Base-by-base conservation (phyloP, 768 basidiomycete species). In the Tylopilus rubrobrunneus region DNA sequence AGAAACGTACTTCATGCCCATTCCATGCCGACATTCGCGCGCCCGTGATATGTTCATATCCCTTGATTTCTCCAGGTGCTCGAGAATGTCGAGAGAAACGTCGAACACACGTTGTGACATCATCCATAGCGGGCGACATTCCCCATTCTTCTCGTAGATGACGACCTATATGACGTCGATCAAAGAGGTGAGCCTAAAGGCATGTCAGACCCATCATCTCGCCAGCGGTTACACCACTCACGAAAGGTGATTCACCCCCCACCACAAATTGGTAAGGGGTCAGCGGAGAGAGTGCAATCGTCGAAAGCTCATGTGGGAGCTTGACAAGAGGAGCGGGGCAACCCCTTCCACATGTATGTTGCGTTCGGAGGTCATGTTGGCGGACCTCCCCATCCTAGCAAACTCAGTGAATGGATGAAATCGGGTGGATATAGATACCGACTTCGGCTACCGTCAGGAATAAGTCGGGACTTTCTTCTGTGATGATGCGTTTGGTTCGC, bases 201-300 rank as follows among this genome's bases (percentile, higher is more conserved):
- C 12, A 31, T 7, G 48, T 56, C 28, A 53, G 37, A 7, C 23
- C 45, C 29, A 7, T 19, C 17, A 15, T 29, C 34, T 9, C 39
- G 29, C 5, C 44, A 29, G 21, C 21, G 27, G 21, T 11, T 7
- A 34, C 11, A 41, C 36, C 29, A 77, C 86, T 59, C 61, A 92
- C 92, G 65, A 82, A 86, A 42, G 84, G 81, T 0, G 87, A 83
- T 57, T 87, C 82, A 33, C 92, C 92, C 4, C 88, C 91, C 33
- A 93, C 90, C 19, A 93, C 84, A 57, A 94, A 85, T 52, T 91
- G 86, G 62, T 89, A 87, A 0, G 92, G 91, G 0, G 87, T 84
- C 14, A 92, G 73, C 3, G 87, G 81, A 17, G 92, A 92, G 23
- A 89, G 72, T 3, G 89, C 79, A 42, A 94, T 70, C 19, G 89